Percentiles rank a stretch among this genome's conserved stretches.
Conservation (phyloP, 371 early-diverging fungal genomes). For the Mucor ambiguus region DNA sequence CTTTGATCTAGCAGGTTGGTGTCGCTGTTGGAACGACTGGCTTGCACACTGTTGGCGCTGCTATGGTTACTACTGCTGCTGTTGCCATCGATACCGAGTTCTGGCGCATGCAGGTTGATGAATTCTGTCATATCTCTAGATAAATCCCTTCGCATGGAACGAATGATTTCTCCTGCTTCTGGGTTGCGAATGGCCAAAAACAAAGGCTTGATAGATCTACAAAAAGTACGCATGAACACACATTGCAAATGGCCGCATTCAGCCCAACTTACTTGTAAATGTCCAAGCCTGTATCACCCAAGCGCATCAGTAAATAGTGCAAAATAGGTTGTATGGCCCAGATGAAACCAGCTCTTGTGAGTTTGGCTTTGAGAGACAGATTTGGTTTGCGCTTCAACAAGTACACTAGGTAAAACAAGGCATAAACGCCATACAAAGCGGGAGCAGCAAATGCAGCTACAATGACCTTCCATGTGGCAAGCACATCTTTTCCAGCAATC, state of each 20-base stretch:
- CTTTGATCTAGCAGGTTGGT: background rate
- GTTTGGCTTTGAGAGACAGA: conserved; percentile 25
- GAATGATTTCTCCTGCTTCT: conserved; percentile 38
- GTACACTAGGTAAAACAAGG: conserved; percentile 49
- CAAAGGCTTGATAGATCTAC: conserved; percentile 82
- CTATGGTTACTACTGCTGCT: background rate
- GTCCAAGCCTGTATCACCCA: conserved; percentile 88
- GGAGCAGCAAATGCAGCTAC: conserved; percentile 81
- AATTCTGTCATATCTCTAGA: conserved; percentile 35
- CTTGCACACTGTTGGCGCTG: background rate
- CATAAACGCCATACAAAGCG: conserved; percentile 72
- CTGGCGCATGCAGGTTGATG: conserved; percentile 24
- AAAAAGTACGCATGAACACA: background rate
- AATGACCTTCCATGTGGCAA: conserved; percentile 96
- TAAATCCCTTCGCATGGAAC: conserved; percentile 35
- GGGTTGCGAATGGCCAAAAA: conserved; percentile 69
- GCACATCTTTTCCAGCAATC: conserved; percentile 89
- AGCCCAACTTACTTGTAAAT: conserved; percentile 62
- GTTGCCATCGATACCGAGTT: conserved; percentile 15
- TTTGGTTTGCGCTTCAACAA: conserved; percentile 40
- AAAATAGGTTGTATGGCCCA: conserved; percentile 72
- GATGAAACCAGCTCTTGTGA: conserved; percentile 41
- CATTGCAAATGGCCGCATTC: background rate
- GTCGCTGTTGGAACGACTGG: background rate
- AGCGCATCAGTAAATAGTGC: conserved; percentile 76